Base-by-base conservation (phyloP, 441 rosid genomes). In the Pelargonium australe region DNA sequence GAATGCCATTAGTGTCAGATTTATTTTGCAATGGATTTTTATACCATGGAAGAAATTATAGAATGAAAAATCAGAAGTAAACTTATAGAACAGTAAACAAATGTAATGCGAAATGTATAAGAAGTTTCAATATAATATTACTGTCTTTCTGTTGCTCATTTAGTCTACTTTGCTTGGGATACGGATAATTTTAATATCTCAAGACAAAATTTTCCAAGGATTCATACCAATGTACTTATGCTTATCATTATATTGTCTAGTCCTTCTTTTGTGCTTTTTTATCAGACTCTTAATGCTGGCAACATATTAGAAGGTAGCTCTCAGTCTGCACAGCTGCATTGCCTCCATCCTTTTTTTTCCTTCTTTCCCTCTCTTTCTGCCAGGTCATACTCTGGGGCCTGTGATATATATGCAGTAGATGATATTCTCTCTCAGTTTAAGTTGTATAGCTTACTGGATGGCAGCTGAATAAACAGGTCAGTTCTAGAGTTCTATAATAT, bases 1-100 rank as follows among this genome's bases (percentile, higher is more conserved):
- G 76, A 78, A 51, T 5, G 58, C 65, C 60, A 19, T 7, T 43
- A 41, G 12, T 37, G 25, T 11, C 55, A 44, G 58, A 66, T 61
- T 12, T 58, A 14, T 34, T 51, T 63, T 8, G 68, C 16, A 9
- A 17, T n/a, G 62, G 62, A 65, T 49, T 20, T 44, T 16, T 31
- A 65, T 10, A 1, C 19, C 13, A 40, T 47, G 72, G 55, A 34
- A 57, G 40, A 47, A 12, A 57, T 66, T 43, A 45, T 34, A 66
- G 63, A 47, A 62, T 34, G 12, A 20, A 20, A 20, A 28, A 8
- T 3, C 41, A 60, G 49, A 58, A 60, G 20, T 31, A 55, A 14
- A 55, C 17, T 55, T 55, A 55, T 55, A 55, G 61, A 55, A 55
- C 61, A 55, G 61, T 16, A 16, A 55, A 16, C 61, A 55, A 14